Percentiles rank a stretch among this genome's conserved stretches.
Evolutionary conservation across 306 rosid species (phyloP).

Genomic region (Neltuma alba): DNA sequence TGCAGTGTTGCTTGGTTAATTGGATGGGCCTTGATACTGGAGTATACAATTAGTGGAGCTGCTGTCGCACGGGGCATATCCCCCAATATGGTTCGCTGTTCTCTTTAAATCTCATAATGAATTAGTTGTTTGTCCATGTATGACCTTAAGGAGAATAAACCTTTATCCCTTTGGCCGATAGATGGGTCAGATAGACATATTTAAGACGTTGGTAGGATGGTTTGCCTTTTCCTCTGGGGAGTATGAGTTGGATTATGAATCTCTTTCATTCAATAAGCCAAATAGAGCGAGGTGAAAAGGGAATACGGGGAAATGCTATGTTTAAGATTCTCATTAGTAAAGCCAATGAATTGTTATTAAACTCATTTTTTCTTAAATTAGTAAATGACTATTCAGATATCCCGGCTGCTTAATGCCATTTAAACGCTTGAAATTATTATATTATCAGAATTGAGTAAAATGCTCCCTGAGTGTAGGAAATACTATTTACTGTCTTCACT

Average conservation of each 20-base stretch:
- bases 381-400: not conserved
- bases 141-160: not conserved
- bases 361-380: not conserved
- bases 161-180: not conserved
- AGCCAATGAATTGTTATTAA: not conserved
- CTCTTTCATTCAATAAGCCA: not conserved
- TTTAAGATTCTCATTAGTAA: not conserved
- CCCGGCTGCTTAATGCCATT: not conserved
- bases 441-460: not conserved
- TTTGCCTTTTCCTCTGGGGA: not conserved
- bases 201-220: not conserved
- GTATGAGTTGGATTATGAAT: not conserved
- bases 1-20: conserved; percentile 92
- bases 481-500: not conserved
- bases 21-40: conserved; percentile 90
- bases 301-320: not conserved
- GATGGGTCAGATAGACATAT: not conserved
- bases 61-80: conserved; percentile 94
- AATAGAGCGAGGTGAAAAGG: not conserved
- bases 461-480: not conserved
- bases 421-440: not conserved
- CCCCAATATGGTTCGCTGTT: conserved; percentile 74
- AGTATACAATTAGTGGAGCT: conserved; percentile 85
- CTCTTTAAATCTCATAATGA: conserved; percentile 13
- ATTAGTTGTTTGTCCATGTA: not conserved